These are phyloP conservation scores for Phylloboletellus chloephorus DNA, from an alignment of 1,284 basidiomycete genomes.

Conservation along the genomic window DNA sequence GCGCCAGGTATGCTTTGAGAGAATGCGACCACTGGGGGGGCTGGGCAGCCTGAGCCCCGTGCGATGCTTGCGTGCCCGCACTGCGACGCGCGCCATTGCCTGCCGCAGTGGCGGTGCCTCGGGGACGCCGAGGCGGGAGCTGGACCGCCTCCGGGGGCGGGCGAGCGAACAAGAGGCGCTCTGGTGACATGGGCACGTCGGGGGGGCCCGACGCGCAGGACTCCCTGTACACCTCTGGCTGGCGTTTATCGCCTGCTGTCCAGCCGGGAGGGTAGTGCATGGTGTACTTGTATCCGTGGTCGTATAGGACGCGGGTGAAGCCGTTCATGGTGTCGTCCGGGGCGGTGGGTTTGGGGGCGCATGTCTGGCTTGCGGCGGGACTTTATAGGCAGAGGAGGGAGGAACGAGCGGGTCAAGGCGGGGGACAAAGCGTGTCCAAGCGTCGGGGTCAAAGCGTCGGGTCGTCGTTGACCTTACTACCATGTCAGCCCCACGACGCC, in stretches of 20 bases:
- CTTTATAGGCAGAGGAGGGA: conserved; percentile 4
- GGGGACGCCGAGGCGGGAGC: not conserved
- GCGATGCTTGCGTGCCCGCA: not conserved
- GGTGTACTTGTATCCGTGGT: conserved; percentile 5
- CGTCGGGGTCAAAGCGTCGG: not conserved
- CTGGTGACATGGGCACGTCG: not conserved
- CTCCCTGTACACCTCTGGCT: conserved; percentile 1
- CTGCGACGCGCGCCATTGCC: not conserved
- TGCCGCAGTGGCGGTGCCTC: not conserved
- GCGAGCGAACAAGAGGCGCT: not conserved
- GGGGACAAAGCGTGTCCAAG: not conserved
- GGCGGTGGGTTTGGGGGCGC: not conserved
- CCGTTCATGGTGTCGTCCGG: not conserved
- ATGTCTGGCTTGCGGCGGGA: not conserved
- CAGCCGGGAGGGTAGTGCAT: conserved; percentile 9
- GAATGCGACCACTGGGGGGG: conserved; percentile 3
- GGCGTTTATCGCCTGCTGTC: conserved; percentile 2
- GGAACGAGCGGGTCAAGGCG: not conserved
- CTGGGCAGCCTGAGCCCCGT: not conserved
- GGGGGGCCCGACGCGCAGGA: not conserved
- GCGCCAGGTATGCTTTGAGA: conserved; percentile 8
- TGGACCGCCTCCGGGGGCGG: too few species aligned
- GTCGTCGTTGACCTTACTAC: too few species aligned
- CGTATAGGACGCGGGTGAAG: conserved; percentile 7
- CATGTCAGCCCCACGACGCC: not conserved